Percentiles rank a stretch among this genome's conserved stretches.
Evolutionary conservation across 305 asterid genomes (phyloP).

Genomic region (Withania somnifera): DNA sequence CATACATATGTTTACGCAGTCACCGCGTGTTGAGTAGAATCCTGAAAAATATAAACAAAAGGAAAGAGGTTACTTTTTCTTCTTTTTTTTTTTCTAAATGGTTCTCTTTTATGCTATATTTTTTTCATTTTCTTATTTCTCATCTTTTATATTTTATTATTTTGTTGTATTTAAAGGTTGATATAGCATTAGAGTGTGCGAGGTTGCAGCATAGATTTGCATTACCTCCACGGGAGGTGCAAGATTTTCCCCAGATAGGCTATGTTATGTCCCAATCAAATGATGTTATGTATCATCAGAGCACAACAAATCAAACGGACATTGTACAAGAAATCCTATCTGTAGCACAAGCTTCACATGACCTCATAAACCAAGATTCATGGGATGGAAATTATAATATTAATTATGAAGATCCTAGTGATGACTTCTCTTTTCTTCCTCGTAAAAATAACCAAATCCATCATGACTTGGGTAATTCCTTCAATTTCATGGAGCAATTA

Average conservation of each 20-base stretch:
- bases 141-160: background rate
- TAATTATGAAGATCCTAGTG: slow-evolving; percentile 8
- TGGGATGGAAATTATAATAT: slow-evolving; percentile 28
- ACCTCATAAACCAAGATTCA: slow-evolving; percentile 43
- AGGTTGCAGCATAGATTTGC: slow-evolving; percentile 32
- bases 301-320: slow-evolving; percentile 13
- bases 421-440: slow-evolving; percentile 55
- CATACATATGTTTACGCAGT: too few species aligned
- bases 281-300: background rate
- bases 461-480: slow-evolving; percentile 15
- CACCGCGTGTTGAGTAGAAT: too few species aligned
- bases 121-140: background rate
- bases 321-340: slow-evolving; percentile 65
- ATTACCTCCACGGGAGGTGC: slow-evolving; percentile 32
- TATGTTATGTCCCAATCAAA: slow-evolving; percentile 3
- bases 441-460: slow-evolving; percentile 19
- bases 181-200: slow-evolving; percentile 37
- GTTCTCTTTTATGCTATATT: background rate
- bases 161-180: slow-evolving; percentile 18
- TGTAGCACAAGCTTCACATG: slow-evolving; percentile 75
- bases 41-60: too few species aligned
- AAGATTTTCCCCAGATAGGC: slow-evolving; percentile 26
- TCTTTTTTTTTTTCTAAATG: background rate
- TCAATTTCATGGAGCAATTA: slow-evolving; percentile 18
- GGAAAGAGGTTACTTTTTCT: too few species aligned